These are phyloP conservation scores for Cucumis variabilis DNA, from an alignment of 331 rosid species.

Conservation along the genomic window DNA sequence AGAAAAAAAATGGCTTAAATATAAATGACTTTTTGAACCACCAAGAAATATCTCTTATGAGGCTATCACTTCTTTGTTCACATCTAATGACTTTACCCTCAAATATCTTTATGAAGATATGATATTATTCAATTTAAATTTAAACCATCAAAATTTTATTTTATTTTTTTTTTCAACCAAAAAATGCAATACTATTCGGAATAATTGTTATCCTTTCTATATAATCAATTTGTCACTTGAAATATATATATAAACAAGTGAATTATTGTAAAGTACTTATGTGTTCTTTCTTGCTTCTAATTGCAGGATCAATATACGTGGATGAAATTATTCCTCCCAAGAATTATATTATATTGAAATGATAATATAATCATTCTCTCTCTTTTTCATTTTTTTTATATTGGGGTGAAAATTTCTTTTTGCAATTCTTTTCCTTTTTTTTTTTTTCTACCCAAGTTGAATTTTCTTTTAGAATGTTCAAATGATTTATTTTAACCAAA, in stretches of 20 bases:
- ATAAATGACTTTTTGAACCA: too few species aligned
- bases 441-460: neutral
- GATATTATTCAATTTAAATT: too few species aligned
- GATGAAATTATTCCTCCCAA: constrained; percentile 6
- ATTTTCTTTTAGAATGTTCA: neutral
- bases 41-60: too few species aligned
- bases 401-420: neutral
- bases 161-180: too few species aligned
- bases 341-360: neutral
- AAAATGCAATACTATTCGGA: too few species aligned
- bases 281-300: neutral
- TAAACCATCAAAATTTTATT: too few species aligned
- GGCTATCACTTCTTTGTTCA: too few species aligned
- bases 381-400: neutral
- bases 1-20: too few species aligned
- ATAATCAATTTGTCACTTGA: too few species aligned
- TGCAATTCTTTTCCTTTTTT: neutral
- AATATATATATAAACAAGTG: neutral
- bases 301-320: constrained; percentile 30
- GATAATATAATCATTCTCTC: constrained; percentile 3
- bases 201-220: too few species aligned
- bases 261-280: neutral
- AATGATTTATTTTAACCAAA: constrained; percentile 1
- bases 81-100: too few species aligned
- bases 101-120: too few species aligned